Conservation (phyloP, 2,329 filamentous ascomycete genomes). For the Mollisiaceae sp. region DNA sequence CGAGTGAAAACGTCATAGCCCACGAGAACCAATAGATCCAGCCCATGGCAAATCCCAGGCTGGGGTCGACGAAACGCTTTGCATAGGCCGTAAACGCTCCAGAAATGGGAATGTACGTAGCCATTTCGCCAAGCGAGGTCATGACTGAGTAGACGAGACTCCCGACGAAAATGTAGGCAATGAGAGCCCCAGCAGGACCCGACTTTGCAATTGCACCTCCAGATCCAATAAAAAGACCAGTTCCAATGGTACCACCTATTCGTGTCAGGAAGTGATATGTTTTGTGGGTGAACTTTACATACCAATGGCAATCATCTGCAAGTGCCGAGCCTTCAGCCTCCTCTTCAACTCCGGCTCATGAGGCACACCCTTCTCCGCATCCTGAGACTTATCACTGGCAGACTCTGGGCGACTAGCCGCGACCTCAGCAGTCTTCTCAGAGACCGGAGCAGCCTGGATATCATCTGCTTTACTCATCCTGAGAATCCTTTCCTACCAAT, state of each 20-base stretch:
- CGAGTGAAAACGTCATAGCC: slow-evolving; percentile 74
- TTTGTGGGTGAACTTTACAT: slow-evolving; percentile 13
- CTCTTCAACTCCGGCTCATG: slow-evolving; percentile 33
- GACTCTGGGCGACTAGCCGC: background rate
- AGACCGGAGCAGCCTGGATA: slow-evolving; percentile 15
- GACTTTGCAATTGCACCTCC: slow-evolving; percentile 65
- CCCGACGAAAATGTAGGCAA: slow-evolving; percentile 73
- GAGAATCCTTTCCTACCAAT: slow-evolving; percentile 7
- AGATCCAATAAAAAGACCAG: slow-evolving; percentile 73
- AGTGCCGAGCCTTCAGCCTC: slow-evolving; percentile 60
- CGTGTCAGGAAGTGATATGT: slow-evolving; percentile 16
- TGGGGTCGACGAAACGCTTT: slow-evolving; percentile 73
- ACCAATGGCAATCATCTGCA: slow-evolving; percentile 70
- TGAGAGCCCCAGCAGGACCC: slow-evolving; percentile 69
- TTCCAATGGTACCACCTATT: slow-evolving; percentile 69
- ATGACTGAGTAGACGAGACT: slow-evolving; percentile 78
- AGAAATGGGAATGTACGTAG: slow-evolving; percentile 76
- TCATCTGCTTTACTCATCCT: slow-evolving; percentile 29
- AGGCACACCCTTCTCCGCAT: slow-evolving; percentile 34
- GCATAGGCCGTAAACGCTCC: slow-evolving; percentile 81
- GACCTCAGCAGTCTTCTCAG: slow-evolving; percentile 19
- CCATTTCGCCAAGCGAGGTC: slow-evolving; percentile 73
- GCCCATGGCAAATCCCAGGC: slow-evolving; percentile 77
- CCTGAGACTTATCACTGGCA: slow-evolving; percentile 30
- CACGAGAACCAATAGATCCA: slow-evolving; percentile 87